These are phyloP conservation scores for Melocanna baccifera DNA, from an alignment of 176 grass and related monocot genomes.

Conservation along the genomic window DNA sequence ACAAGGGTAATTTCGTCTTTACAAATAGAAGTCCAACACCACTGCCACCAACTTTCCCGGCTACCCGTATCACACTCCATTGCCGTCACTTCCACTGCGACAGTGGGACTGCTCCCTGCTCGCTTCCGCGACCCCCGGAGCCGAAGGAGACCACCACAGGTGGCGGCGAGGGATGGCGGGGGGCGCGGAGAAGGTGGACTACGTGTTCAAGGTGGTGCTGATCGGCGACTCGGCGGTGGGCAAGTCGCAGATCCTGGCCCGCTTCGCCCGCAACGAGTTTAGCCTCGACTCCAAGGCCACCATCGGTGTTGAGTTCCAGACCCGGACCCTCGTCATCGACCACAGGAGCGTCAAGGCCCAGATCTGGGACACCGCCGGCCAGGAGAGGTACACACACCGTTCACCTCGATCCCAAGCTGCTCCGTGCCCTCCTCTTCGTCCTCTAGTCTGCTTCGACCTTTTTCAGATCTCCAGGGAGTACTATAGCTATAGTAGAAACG, in stretches of 20 bases:
- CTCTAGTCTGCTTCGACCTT: neutral
- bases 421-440: neutral
- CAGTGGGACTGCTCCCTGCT: neutral
- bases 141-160: neutral
- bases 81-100: neutral
- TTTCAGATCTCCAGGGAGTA: neutral
- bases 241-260: constrained; percentile 60
- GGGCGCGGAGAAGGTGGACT: constrained; percentile 47
- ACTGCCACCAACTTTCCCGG: neutral
- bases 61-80: neutral
- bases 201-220: constrained; percentile 65
- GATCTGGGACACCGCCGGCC: constrained; percentile 97
- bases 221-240: constrained; percentile 64
- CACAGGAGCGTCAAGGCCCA: constrained; percentile 73
- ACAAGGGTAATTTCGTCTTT: neutral
- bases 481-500: neutral
- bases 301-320: constrained; percentile 90
- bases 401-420: neutral
- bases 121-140: neutral
- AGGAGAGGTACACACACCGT: constrained; percentile 37
- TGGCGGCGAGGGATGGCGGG: constrained; percentile 6
- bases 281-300: constrained; percentile 93
- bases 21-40: neutral
- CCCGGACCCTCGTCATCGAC: constrained; percentile 59
- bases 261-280: constrained; percentile 67